A percentile compares a stretch with the other conserved stretches of the same genome.
Evolutionary conservation across 73 alveolate species (phyloP).

Genomic region (Tetrahymena thermophila): DNA sequence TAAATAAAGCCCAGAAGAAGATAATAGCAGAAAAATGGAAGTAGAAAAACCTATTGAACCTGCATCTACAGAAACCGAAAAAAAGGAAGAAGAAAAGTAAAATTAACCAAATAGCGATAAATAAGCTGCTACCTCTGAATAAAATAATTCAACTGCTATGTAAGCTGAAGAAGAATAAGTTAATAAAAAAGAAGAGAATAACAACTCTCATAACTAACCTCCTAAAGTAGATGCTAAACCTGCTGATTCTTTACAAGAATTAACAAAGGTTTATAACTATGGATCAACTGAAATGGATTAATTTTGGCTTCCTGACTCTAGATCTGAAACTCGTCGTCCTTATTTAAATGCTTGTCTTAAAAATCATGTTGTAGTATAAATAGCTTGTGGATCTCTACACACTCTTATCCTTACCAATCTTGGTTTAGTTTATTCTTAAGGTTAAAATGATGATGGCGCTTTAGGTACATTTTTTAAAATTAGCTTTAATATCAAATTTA

Average conservation of each 20-base stretch:
- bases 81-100: not conserved
- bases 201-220: not conserved
- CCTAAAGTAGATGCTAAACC: not conserved
- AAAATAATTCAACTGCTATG: not conserved
- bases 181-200: not conserved
- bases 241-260: not conserved
- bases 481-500: not conserved
- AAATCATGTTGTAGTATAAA: not conserved
- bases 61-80: not conserved
- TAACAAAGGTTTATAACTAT: not conserved
- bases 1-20: not conserved
- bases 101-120: not conserved
- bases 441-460: conserved; percentile 79
- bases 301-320: not conserved
- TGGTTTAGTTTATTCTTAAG: conserved; percentile 63
- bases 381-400: conserved; percentile 75
- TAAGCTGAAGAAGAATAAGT: not conserved
- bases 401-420: conserved; percentile 42
- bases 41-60: not conserved
- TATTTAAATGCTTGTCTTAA: not conserved
- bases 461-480: conserved; percentile 42
- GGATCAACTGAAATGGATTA: not conserved
- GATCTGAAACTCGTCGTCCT: not conserved
- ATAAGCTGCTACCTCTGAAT: not conserved
- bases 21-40: not conserved